Percentiles rank a stretch among this genome's conserved stretches.
Evolutionary conservation across 2,329 filamentous ascomycete genomes (phyloP).

Genomic region (Colletotrichum sp.): DNA sequence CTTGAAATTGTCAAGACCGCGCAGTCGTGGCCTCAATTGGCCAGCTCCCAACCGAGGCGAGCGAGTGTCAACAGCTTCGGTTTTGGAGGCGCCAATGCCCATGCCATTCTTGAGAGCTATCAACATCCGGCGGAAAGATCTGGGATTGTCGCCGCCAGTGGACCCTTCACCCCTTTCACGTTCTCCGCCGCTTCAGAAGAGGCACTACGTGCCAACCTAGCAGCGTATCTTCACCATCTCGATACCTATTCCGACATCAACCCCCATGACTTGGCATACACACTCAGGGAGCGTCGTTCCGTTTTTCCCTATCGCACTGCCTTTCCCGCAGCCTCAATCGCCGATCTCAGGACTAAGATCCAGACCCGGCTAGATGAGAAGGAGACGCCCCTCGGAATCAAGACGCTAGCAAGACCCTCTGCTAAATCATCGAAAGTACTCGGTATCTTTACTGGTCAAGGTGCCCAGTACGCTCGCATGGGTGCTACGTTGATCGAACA

Average conservation of each 20-base stretch:
- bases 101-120: constrained; percentile 37
- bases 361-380: constrained; percentile 1
- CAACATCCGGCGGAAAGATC: not conserved
- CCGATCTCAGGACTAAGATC: not conserved
- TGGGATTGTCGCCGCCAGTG: too few species aligned
- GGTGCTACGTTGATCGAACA: constrained; percentile 21
- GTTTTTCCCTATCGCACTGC: not conserved
- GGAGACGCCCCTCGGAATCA: not conserved
- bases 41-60: not conserved
- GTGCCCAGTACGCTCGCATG: constrained; percentile 34
- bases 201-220: constrained; percentile 22
- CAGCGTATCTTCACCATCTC: constrained; percentile 22
- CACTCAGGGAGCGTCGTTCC: not conserved
- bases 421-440: constrained; percentile 17
- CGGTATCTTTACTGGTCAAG: constrained; percentile 36
- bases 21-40: constrained; percentile 22
- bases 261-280: not conserved
- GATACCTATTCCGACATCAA: not conserved
- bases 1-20: constrained; percentile 17
- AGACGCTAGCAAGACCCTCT: constrained; percentile 18
- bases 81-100: constrained; percentile 50
- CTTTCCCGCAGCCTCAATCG: not conserved
- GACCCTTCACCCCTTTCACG: not conserved
- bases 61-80: constrained; percentile 41
- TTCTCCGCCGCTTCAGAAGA: constrained; percentile 23